Base-by-base conservation (phyloP, 768 basidiomycete species). In the Lentinula sp. region DNA sequence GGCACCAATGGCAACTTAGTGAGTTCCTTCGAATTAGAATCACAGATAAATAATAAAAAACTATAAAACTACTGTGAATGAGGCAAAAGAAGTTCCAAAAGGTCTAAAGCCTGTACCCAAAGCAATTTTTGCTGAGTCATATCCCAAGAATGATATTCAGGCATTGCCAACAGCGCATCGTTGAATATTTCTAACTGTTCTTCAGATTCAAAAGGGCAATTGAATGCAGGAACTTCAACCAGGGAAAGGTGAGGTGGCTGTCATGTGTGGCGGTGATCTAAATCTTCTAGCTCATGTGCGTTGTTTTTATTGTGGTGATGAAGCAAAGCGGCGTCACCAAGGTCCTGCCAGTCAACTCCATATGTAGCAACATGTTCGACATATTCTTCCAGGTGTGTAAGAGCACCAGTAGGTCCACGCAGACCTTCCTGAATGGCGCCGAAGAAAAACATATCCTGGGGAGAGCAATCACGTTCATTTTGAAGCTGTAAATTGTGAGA, bases 401-500 rank as follows among this genome's bases (percentile, higher is more conserved):
- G 28, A 28, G 28, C 6, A 13, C 10, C 1, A 13, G 4, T 8
- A 57, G 8, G n/a, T 57, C 46, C 9, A 28, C 64, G 43, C 2
- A 57, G 41, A 4, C 66, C 67, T 16, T 67, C 35, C 55, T 64
- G 52, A 0, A 66, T 6, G 9, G 53, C 13, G 1, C 63, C 63
- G 36, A 67, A 67, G 10, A 63, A 58, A 41, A 63, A 69, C 56
- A 67, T 62, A 13, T 67, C 66, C 4, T 57, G 39, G 0, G 63
- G 67, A 20, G 59, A 61, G 1, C 60, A 33, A 3, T 57, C 55
- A 1, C 53, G 28, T 23, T 51, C 12, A 6, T 23, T 43, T 12
- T 33, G 35, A 32, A 63, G 18, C 4, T n/a, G 13, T 20, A 66
- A 33, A 5, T 53, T 56, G 52, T 74, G 73, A 8, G 60, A 18